phyloP scores from a whole-genome alignment of 805 yeast genomes.

The Candida nonsorbophila region DNA sequence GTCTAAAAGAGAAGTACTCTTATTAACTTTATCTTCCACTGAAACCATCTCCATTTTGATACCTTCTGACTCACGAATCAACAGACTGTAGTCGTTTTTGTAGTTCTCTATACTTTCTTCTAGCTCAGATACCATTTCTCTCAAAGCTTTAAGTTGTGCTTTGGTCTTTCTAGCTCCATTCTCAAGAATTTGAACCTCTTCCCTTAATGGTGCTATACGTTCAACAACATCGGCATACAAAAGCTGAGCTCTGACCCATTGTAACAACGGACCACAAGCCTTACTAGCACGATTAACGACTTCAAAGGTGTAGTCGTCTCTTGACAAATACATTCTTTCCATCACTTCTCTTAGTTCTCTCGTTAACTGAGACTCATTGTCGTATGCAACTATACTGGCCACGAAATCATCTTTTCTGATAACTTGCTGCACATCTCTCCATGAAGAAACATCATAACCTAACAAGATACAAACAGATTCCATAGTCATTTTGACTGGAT shows the following conservation, averaged over 20 bases:
- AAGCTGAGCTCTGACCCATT: conserved; percentile 91
- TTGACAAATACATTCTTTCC: conserved; percentile 54
- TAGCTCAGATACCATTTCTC: conserved; percentile 74
- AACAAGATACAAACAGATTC: conserved; percentile 84
- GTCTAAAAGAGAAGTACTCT: conserved; percentile 60
- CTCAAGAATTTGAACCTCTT: conserved; percentile 61
- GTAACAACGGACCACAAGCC: conserved; percentile 88
- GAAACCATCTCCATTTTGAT: conserved; percentile 64
- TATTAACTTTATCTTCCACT: conserved; percentile 54
- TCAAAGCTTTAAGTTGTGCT: conserved; percentile 69
- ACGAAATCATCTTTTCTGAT: conserved; percentile 86
- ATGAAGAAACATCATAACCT: conserved; percentile 58
- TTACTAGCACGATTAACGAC: conserved; percentile 84
- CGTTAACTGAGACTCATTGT: conserved; percentile 55
- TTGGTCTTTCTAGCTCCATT: conserved; percentile 53
- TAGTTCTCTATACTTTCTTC: conserved; percentile 63
- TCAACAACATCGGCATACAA: conserved; percentile 67
- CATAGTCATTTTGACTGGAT: conserved; percentile 74
- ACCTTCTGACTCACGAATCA: conserved; percentile 75
- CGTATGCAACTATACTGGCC: conserved; percentile 70
- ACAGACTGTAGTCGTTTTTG: conserved; percentile 60
- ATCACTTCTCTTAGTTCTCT: conserved; percentile 48
- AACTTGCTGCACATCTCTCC: conserved; percentile 83
- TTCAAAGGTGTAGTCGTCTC: conserved; percentile 63
- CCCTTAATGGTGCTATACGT: conserved; percentile 65